Evolutionary conservation across 139 green algal species (phyloP).

Genomic region (Yamagishiella unicocca): DNA sequence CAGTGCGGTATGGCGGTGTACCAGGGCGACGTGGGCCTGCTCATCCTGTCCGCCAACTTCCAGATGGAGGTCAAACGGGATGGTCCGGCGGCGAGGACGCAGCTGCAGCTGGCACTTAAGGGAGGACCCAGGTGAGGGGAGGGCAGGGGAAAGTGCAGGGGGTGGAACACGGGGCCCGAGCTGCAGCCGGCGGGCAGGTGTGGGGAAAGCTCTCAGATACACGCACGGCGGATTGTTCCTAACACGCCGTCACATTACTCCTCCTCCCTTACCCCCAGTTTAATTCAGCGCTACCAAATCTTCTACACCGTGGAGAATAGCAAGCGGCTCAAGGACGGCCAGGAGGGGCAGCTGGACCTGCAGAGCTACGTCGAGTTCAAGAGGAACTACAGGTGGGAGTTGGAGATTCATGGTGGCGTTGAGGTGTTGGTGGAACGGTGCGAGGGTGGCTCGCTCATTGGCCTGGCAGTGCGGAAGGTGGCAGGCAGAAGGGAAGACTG

Average conservation of each 20-base stretch:
- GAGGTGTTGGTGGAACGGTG: no score
- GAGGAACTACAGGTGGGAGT: constrained; percentile 34
- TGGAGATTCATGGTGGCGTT: no score
- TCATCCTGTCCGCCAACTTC: constrained; percentile 59
- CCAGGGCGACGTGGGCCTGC: constrained; percentile 39
- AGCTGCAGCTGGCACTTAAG: constrained; percentile 66
- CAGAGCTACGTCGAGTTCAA: constrained; percentile 59
- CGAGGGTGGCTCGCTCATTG: no score
- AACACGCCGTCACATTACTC: no score
- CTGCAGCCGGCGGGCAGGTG: no score
- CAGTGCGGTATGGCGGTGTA: constrained; percentile 54
- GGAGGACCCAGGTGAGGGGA: constrained; percentile 10
- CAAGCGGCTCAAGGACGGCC: constrained; percentile 51
- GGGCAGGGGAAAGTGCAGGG: neutral
- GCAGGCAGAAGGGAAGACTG: no score
- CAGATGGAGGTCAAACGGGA: constrained; percentile 55
- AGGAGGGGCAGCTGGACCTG: constrained; percentile 45
- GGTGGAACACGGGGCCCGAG: no score
- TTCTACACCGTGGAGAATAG: constrained; percentile 41
- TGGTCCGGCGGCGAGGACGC: constrained; percentile 52
- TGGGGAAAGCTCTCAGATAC: no score
- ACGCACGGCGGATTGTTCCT: no score
- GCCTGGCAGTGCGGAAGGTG: no score
- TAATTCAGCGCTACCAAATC: constrained; percentile 54
- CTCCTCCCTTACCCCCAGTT: constrained; percentile 4